Evolutionary conservation across 176 grass and related monocot species (phyloP), one percentile per base, ranked within the genome.

Genomic region (Oryza brachyantha): DNA sequence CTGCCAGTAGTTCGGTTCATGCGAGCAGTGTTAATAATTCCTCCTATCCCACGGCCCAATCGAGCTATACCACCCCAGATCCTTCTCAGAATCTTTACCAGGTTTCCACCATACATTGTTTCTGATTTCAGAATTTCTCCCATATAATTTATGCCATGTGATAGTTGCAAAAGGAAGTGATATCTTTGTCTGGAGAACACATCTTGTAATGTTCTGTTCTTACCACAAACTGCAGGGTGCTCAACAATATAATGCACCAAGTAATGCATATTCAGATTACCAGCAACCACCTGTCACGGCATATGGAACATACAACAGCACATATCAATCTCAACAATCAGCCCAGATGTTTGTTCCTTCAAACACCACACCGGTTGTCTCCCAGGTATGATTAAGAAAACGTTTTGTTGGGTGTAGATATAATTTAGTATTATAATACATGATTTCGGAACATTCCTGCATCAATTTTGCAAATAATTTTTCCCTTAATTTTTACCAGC

Each of bases 311-410:
- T 95, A 90, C 77, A 73, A 26, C 84, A 86, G 80, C n/a, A 1
- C 92, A 61, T 91, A 93, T 81, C 92, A 94, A 86, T 88, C 85
- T 81, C 58, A 11, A 63, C 63, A 73, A 3, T 19, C 55, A 68
- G 14, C 76, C 55, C 81, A 93, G 10, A 98, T 95, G 96, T 99
- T 99, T 93, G 78, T 99, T 66, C 92, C 96, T 48, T 10, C 59
- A 5, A 91, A 70, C 50, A 37, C 78, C 58, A 37, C 75, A 64
- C 84, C 74, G 6, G 76, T 16, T 13, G 68, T 21, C 73, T n/a
- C 80, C 57, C 90, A 95, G 95, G 95, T 94, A 90, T 77, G 35
- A 6, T 63, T 57, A 29, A 78, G 5, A 78, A 73, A 83, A 2
- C 22, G 4, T 24, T 74, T 14, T 52, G 11, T 42, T 70, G 52